A percentile compares a stretch with the other conserved stretches of the same genome.
Evolutionary conservation across 2,329 filamentous ascomycete genomes (phyloP).

Genomic region (Scolecobasidium constrictum): DNA sequence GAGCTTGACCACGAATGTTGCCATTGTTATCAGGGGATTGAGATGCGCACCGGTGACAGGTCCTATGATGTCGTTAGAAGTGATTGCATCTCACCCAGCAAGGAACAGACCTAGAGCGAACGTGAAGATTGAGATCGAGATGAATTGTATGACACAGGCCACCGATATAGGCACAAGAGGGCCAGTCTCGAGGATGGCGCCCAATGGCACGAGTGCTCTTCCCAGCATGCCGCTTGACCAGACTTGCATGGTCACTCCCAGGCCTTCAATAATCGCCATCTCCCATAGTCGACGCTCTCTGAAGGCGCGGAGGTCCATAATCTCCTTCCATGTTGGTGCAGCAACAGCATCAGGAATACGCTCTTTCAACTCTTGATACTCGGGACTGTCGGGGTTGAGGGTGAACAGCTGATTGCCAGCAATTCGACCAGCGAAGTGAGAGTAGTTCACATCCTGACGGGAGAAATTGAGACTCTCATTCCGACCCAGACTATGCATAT

Average conservation of each 20-base stretch:
- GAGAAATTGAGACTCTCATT: too few relatives aligned
- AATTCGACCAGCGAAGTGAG: slow-evolving; percentile 13
- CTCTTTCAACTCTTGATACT: too few relatives aligned
- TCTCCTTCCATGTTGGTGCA: slow-evolving; percentile 5
- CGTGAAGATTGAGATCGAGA: slow-evolving; percentile 8
- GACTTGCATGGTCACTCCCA: slow-evolving; percentile 4
- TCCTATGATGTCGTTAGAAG: too few relatives aligned
- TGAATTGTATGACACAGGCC: slow-evolving; percentile 7
- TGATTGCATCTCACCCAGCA: too few relatives aligned
- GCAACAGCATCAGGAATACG: slow-evolving; percentile 7
- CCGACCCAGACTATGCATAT: too few relatives aligned
- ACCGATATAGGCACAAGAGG: slow-evolving; percentile 6
- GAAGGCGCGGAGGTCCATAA: slow-evolving; percentile 6
- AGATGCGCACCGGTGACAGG: too few relatives aligned
- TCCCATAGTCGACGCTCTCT: slow-evolving; percentile 7
- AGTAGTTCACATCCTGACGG: slow-evolving; percentile 5
- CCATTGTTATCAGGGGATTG: slow-evolving; percentile 10
- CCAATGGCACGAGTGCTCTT: neutral
- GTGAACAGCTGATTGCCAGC: slow-evolving; percentile 15
- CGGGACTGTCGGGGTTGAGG: slow-evolving; percentile 12
- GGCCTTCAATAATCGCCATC: slow-evolving; percentile 8
- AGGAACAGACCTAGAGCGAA: slow-evolving; percentile 7
- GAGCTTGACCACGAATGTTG: slow-evolving; percentile 9
- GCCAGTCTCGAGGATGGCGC: slow-evolving; percentile 2
- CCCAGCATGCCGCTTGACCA: slow-evolving; percentile 6